These are phyloP conservation scores for barrel medic (Medicago truncatula) DNA, from an alignment of 306 rosid species.

Conservation along the genomic window DNA sequence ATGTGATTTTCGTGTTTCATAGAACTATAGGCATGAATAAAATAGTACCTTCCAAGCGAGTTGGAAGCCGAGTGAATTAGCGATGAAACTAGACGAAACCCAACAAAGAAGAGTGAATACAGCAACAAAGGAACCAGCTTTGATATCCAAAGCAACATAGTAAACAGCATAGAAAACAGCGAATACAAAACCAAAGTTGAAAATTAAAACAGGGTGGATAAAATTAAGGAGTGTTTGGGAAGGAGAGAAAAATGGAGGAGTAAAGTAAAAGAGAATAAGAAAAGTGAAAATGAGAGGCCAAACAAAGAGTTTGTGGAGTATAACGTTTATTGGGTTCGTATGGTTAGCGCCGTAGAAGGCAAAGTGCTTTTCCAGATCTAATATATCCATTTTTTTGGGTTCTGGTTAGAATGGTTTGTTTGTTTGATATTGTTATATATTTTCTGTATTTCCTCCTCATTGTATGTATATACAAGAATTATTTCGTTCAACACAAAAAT, in stretches of 20 bases:
- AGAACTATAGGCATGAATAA: no score
- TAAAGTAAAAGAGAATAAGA: constrained; percentile 63
- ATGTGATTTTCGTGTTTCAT: no score
- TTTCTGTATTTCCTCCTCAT: no score
- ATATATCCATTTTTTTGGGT: constrained; percentile 49
- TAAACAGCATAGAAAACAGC: constrained; percentile 57
- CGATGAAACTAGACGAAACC: constrained; percentile 64
- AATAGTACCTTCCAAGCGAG: constrained; percentile 71
- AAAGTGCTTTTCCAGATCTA: constrained; percentile 84
- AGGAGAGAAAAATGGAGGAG: constrained; percentile 57
- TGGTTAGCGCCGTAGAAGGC: constrained; percentile 93
- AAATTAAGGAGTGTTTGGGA: constrained; percentile 27
- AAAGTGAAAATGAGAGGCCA: constrained; percentile 81
- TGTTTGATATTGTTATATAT: background rate
- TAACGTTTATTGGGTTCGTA: constrained; percentile 69
- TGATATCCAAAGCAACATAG: constrained; percentile 66
- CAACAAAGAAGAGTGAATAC: constrained; percentile 65
- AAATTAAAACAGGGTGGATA: constrained; percentile 48
- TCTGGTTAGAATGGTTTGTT: no score
- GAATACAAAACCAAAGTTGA: constrained; percentile 66
- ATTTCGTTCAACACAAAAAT: no score
- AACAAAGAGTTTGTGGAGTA: constrained; percentile 67
- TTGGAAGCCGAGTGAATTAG: constrained; percentile 56
- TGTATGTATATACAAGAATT: no score
- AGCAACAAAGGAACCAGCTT: constrained; percentile 80